Evolutionary conservation across 805 yeast species (phyloP).

Genomic region (Schwanniomyces polymorphus): DNA sequence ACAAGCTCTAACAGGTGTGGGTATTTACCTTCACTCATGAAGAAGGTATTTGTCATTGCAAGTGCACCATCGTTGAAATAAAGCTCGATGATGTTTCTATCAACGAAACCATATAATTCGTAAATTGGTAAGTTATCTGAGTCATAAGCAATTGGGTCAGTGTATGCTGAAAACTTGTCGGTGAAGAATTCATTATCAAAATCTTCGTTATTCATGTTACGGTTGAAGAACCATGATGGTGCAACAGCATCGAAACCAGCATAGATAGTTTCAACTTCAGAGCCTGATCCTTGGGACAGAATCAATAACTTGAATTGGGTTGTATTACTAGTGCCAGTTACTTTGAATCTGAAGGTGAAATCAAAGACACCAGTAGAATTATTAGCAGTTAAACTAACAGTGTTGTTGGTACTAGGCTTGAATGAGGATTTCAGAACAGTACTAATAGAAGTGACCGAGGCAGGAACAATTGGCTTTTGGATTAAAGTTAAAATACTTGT

Average conservation of each 20-base stretch:
- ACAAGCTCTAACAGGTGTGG: constrained; percentile 2
- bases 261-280: constrained; percentile 15
- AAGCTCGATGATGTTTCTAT: constrained; percentile 26
- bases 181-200: constrained; percentile 24
- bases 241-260: constrained; percentile 23
- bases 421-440: not conserved
- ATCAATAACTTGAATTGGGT: constrained; percentile 13
- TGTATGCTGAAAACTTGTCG: constrained; percentile 19
- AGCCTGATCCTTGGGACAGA: constrained; percentile 8
- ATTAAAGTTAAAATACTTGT: constrained; percentile 14
- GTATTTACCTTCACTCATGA: constrained; percentile 14
- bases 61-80: constrained; percentile 27
- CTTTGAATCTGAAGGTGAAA: constrained; percentile 19
- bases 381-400: constrained; percentile 3
- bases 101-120: constrained; percentile 26
- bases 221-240: constrained; percentile 21
- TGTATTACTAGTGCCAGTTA: constrained; percentile 6
- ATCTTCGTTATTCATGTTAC: constrained; percentile 17
- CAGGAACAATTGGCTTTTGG: constrained; percentile 20
- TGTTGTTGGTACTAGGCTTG: not conserved
- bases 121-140: constrained; percentile 12
- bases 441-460: not conserved
- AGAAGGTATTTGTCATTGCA: constrained; percentile 26
- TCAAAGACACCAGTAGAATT: constrained; percentile 19
- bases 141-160: constrained; percentile 15